phyloP scores from a whole-genome alignment of 257 asterid genomes.

The Paulownia fortunei region DNA sequence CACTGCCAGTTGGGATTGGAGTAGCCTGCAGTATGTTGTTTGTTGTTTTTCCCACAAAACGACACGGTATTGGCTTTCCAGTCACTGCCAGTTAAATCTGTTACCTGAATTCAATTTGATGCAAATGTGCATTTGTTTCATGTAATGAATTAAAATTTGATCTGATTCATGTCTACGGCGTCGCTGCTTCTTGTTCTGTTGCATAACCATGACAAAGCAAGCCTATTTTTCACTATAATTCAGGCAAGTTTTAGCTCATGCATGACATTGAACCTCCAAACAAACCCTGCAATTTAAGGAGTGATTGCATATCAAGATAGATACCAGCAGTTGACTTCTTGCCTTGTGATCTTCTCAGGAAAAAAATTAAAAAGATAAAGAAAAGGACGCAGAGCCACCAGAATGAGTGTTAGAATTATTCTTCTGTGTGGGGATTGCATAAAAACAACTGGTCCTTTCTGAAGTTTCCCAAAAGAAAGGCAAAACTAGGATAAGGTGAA shows the following conservation, averaged over 20 bases:
- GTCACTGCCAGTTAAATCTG: slow-evolving; percentile 45
- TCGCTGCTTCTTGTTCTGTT: neutral
- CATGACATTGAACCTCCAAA: neutral
- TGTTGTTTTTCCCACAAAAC: slow-evolving; percentile 78
- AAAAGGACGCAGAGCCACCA: neutral
- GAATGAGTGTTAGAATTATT: neutral
- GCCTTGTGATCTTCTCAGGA: neutral
- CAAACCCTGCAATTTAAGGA: slow-evolving; percentile 6
- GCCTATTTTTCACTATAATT: neutral
- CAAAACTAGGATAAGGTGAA: neutral
- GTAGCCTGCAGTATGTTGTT: slow-evolving; percentile 83
- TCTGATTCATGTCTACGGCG: neutral
- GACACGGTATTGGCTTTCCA: slow-evolving; percentile 96
- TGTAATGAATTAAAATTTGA: neutral
- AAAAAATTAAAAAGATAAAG: too few relatives aligned
- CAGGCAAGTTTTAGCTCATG: slow-evolving; percentile 10
- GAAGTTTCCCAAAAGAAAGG: neutral
- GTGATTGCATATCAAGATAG: neutral
- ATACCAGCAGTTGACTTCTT: neutral
- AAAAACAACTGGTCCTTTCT: neutral
- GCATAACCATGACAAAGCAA: neutral
- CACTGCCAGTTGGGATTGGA: slow-evolving; percentile 88
- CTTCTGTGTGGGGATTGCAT: neutral
- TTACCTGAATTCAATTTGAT: neutral
- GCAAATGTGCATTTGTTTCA: slow-evolving; percentile 4